Evolutionary conservation across 2,329 filamentous ascomycete species (phyloP), one percentile per base, ranked within the genome.

Genomic region (Monilinia aucupariae): DNA sequence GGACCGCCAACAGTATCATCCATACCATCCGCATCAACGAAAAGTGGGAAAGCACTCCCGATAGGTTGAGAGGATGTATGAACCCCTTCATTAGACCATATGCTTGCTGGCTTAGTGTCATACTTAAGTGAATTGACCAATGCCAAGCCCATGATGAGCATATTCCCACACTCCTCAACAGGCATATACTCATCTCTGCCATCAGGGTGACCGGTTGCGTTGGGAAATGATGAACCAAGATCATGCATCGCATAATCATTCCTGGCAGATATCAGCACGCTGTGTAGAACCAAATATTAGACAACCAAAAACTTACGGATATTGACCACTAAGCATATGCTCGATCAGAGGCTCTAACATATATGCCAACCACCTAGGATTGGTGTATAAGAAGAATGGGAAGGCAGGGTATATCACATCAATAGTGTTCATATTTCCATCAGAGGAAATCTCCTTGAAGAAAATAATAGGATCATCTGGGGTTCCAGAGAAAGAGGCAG

Each of bases 401-500:
- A 91, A 92, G 0, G 90, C 83, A 0, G 90, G 91, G 78, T 92
- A 94, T 69, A 96, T 93, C 63, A 96, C 89, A 76, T 93, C 90
- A 13, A 94, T 88, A 0, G 90, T 94, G 73, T 94, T 90, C 74
- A 87, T 87, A 71, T 96, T 93, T 4, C 90, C 90, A 69, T 93
- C 89, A 2, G 88, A 92, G 1, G 89, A 91, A 62, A 94, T 93
- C 74, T 94, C 91, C 73, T 94, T 94, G 65, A 93, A 77, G 76
- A 94, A 94, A 27, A 94, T 75, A 49, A 93, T 81, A 0, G 89
- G 88, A 66, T 85, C 80, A 4, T 91, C 83, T 1, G 87, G 82
- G 25, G 89, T 89, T 50, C 89, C 84, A 8, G 88, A 82, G 76
- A 92, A 91, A 67, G 85, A 86, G 4, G 88, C 91, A 1, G 88